Evolutionary conservation across 2,329 filamentous ascomycete genomes (phyloP).

Genomic region (Sarocladium oryzae): DNA sequence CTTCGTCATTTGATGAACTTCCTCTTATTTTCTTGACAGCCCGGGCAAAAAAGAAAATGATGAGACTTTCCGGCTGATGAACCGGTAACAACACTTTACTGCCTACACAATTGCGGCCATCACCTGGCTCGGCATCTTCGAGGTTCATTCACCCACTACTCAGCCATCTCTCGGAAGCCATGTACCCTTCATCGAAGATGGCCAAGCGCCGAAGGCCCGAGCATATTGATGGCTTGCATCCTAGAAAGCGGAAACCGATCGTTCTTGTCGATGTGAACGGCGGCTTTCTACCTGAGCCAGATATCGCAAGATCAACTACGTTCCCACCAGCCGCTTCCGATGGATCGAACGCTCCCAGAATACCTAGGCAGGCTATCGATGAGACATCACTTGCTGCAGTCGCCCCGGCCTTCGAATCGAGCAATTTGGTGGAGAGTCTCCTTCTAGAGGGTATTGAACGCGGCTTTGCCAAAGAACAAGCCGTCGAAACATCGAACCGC

Average conservation of each 20-base stretch:
- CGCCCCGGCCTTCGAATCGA: neutral
- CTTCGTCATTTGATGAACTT: neutral
- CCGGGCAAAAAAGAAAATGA: too few species aligned
- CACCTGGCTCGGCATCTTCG: too few species aligned
- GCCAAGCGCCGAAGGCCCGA: neutral
- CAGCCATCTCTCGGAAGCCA: neutral
- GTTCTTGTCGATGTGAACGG: neutral
- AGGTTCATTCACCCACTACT: too few species aligned
- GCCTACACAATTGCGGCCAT: too few species aligned
- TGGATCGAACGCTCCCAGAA: neutral
- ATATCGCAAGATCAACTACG: neutral
- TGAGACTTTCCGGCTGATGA: neutral
- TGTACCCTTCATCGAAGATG: neutral
- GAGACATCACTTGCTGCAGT: neutral
- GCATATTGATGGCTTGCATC: neutral
- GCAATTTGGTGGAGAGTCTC: neutral
- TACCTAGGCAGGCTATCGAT: neutral
- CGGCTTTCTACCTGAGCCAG: neutral
- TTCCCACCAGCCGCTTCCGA: neutral
- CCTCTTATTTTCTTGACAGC: neutral
- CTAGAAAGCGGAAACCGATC: constrained; percentile 1
- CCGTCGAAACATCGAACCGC: neutral
- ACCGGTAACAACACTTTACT: too few species aligned
- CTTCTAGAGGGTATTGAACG: neutral
- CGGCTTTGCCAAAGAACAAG: neutral